These are phyloP conservation scores for Ophiocordyceps camponoti-floridani DNA, from an alignment of 2,329 filamentous ascomycete species.

Conservation along the genomic window DNA sequence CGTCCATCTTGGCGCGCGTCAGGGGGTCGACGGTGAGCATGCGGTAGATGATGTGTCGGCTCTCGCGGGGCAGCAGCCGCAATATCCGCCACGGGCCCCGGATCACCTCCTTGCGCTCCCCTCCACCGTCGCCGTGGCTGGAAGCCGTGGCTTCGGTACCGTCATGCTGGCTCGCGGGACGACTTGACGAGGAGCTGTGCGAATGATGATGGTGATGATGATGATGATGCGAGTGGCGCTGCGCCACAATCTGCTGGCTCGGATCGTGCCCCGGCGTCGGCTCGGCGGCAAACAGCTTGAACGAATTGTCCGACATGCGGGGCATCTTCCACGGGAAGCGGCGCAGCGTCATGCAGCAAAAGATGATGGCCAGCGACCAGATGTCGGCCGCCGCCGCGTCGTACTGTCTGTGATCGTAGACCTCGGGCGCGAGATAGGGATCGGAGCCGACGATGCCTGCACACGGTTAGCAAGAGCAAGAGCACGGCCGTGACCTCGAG, in stretches of 20 bases:
- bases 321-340: conserved; percentile 97
- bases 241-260: conserved; percentile 16
- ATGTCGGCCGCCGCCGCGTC: conserved; percentile 89
- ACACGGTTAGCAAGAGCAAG: background rate
- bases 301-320: conserved; percentile 80
- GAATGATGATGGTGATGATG: background rate
- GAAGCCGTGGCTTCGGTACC: conserved; percentile 2
- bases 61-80: conserved; percentile 74
- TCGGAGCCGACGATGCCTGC: conserved; percentile 61
- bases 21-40: conserved; percentile 86
- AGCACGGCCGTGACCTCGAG: too few species aligned
- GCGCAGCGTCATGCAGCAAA: conserved; percentile 93
- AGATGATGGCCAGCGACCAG: conserved; percentile 97
- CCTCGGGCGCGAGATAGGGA: conserved; percentile 90
- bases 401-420: conserved; percentile 86
- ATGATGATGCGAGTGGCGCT: background rate
- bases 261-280: conserved; percentile 59
- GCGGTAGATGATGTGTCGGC: conserved; percentile 69
- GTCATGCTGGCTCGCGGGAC: conserved; percentile 5
- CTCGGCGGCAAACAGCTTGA: conserved; percentile 75
- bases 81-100: conserved; percentile 85
- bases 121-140: conserved; percentile 1
- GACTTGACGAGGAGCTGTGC: conserved; percentile 21
- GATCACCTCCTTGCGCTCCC: conserved; percentile 57
- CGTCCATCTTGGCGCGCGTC: conserved; percentile 65